Percentiles rank a stretch among this genome's conserved stretches.
Evolutionary conservation across 176 grass and related monocot species (phyloP).

Genomic region (Oryza punctata): DNA sequence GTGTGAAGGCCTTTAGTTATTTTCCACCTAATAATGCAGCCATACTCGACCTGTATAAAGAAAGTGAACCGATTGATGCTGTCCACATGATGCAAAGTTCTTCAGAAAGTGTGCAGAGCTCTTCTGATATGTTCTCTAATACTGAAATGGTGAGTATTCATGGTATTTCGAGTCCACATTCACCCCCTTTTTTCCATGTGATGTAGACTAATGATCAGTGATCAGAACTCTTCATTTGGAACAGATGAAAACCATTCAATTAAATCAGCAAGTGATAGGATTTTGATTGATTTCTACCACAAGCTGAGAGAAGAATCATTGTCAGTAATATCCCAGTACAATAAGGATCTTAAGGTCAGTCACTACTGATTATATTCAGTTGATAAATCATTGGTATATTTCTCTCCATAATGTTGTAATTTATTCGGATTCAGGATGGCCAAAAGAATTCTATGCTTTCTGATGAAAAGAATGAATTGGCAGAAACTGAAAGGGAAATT

Average conservation of each 20-base stretch:
- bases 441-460: conserved; percentile 6
- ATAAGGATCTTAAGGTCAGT: conserved; percentile 46
- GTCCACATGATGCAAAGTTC: conserved; percentile 13
- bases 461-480: conserved; percentile 19
- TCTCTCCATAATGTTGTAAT: conserved; percentile 26
- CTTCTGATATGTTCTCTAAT: conserved; percentile 47
- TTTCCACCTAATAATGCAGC: conserved; percentile 28
- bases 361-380: conserved; percentile 14
- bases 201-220: conserved; percentile 50
- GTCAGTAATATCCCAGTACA: conserved; percentile 22
- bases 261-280: conserved; percentile 37
- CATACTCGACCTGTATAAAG: conserved; percentile 49
- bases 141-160: conserved; percentile 50
- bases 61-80: not conserved
- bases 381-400: not conserved
- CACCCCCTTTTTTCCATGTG: not conserved
- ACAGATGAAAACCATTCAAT: conserved; percentile 50
- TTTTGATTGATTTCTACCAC: conserved; percentile 51
- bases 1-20: conserved; percentile 21
- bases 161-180: not conserved
- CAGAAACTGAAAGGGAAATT: conserved; percentile 36
- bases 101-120: conserved; percentile 30
- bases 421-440: conserved; percentile 22
- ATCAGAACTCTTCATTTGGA: conserved; percentile 61
- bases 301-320: conserved; percentile 44